Evolutionary conservation across 1,284 basidiomycete genomes (phyloP), one percentile per base, ranked within the genome.

Genomic region (Sanghuangporus weigelae): DNA sequence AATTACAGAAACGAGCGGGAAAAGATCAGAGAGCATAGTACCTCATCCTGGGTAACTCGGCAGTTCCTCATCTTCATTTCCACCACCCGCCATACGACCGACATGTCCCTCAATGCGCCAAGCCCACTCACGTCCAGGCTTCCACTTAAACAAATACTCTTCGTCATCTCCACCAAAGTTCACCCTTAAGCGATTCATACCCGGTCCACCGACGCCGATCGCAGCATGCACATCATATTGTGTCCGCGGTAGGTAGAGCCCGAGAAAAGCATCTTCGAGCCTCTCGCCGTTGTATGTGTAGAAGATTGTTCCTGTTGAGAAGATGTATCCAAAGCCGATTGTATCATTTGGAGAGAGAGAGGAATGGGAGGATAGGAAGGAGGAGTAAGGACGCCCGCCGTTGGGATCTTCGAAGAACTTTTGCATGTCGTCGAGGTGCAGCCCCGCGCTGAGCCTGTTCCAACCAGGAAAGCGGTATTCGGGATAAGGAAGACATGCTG

Each of bases 381-480:
- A 67, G 50, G 74, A 67, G 71, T 87, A 88, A 2, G 68, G 82
- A 0, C 80, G 78, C 7, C 87, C 87, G 19, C 86, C 87, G 48
- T 83, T 76, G 0, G 84, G 75, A 67, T 87, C 84, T 69, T 89
- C 86, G 68, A 83, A 88, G 77, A 87, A 90, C 70, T 87, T 88
- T 68, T 85, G 81, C 69, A 86, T 76, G 72, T 90, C 87, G 69
- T 89, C 87, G 39, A 89, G 78, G 68, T 89, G 87, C 26, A 88
- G 75, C 0, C 79, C 87, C 0, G 82, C 83, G 64, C 85, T 87
- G 36, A 81, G 75, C 48, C 87, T 75, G 68, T 90, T 85, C 87
- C 87, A 89, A 0, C 87, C 87, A n/a, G 87, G 87, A 46, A 87
- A 77, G 23, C 87, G 80, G 75, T 81, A 86, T 0, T 74, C 72